These are phyloP conservation scores for Citrus trifoliata DNA, from an alignment of 345 rosid species.

Conservation along the genomic window DNA sequence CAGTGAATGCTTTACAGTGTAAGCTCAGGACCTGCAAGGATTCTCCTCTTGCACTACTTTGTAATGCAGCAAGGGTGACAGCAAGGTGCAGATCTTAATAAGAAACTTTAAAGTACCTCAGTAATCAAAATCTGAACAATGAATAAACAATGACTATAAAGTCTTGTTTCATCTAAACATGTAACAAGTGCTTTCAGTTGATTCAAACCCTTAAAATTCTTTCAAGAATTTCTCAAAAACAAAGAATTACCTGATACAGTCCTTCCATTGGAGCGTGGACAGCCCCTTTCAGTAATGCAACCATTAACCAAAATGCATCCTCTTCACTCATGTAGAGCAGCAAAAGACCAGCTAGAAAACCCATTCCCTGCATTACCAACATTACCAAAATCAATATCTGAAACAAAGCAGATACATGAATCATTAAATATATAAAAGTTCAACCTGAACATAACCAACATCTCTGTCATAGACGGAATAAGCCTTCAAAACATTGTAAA, in stretches of 20 bases:
- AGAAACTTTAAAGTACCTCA: background rate
- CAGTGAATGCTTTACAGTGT: background rate
- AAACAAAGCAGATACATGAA: constrained; percentile 9
- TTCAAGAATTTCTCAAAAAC: constrained; percentile 1
- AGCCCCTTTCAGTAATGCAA: constrained; percentile 94
- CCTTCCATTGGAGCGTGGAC: constrained; percentile 99
- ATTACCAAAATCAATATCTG: constrained; percentile 7
- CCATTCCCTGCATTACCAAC: constrained; percentile 79
- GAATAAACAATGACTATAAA: background rate
- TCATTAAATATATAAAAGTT: background rate
- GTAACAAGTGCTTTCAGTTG: background rate
- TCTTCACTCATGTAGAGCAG: constrained; percentile 99
- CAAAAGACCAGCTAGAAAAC: constrained; percentile 82
- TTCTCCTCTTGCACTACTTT: background rate
- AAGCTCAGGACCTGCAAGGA: background rate
- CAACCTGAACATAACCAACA: constrained; percentile 97
- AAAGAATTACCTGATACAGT: constrained; percentile 66
- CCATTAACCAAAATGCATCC: constrained; percentile 96
- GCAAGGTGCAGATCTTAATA: background rate
- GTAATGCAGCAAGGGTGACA: background rate
- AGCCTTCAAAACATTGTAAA: constrained; percentile 93
- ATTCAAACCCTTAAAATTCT: background rate
- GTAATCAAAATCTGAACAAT: background rate
- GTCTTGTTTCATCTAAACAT: background rate
- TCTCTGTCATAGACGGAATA: constrained; percentile 95